Evolutionary conservation across 2,329 filamentous ascomycete species (phyloP).

Genomic region (Penicillium sp.): DNA sequence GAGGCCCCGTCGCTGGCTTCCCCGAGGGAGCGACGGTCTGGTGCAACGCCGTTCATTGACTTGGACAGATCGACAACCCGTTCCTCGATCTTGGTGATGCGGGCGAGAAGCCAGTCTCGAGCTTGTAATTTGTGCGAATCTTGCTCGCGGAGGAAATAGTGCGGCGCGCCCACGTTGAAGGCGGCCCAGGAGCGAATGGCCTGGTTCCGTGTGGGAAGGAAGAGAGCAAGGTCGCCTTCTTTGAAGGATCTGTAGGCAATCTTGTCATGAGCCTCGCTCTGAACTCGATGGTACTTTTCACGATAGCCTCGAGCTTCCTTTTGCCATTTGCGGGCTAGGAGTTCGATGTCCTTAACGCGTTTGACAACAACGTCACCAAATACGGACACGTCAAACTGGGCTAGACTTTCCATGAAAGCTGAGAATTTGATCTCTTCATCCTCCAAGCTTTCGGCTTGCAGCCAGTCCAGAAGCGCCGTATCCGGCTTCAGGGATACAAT

Average conservation of each 20-base stretch:
- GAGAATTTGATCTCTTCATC: constrained; percentile 72
- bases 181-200: constrained; percentile 94
- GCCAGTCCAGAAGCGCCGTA: constrained; percentile 77
- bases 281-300: constrained; percentile 76
- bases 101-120: constrained; percentile 93
- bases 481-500: constrained; percentile 52
- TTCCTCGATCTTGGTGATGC: constrained; percentile 87
- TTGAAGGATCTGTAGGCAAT: constrained; percentile 96
- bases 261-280: constrained; percentile 88
- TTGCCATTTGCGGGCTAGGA: constrained; percentile 88
- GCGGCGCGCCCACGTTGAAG: constrained; percentile 95
- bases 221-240: constrained; percentile 89
- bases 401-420: constrained; percentile 69
- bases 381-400: constrained; percentile 76
- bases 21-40: constrained; percentile 51
- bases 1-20: constrained; percentile 56
- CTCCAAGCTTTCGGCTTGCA: constrained; percentile 63
- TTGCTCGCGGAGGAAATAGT: constrained; percentile 94
- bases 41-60: constrained; percentile 58
- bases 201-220: constrained; percentile 91
- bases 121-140: constrained; percentile 80
- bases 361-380: constrained; percentile 85
- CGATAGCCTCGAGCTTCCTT: constrained; percentile 83
- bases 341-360: constrained; percentile 88
- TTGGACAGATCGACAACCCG: constrained; percentile 89